Evolutionary conservation across 73 alveolate species (phyloP).

Genomic region (Symbiodinium pilosum): DNA sequence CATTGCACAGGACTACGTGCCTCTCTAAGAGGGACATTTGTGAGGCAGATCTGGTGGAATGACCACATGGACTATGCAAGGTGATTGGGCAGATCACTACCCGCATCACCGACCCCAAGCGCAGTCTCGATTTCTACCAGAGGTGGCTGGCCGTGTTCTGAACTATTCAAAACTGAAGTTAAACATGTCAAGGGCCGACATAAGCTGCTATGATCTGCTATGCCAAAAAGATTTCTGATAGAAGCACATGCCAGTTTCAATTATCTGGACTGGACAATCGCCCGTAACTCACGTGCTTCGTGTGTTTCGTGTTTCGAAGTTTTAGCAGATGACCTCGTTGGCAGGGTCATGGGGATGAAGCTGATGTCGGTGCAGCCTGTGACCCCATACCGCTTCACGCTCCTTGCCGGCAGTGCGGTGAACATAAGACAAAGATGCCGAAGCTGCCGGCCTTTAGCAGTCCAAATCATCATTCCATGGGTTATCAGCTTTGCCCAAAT

Average conservation of each 20-base stretch:
- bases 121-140: conserved; percentile 54
- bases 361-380: conserved; percentile 34
- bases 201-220: too few relatives aligned
- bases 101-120: conserved; percentile 73
- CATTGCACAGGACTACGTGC: not conserved
- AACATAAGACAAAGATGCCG: not conserved
- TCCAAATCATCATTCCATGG: too few relatives aligned
- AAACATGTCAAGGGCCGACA: too few relatives aligned
- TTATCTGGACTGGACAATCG: too few relatives aligned
- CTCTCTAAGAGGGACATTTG: not conserved
- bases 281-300: too few relatives aligned
- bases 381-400: conserved; percentile 1
- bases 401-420: not conserved
- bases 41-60: not conserved
- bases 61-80: not conserved
- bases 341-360: conserved; percentile 47
- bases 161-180: too few relatives aligned
- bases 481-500: too few relatives aligned
- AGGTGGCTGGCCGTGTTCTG: too few relatives aligned
- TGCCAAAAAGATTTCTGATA: too few relatives aligned
- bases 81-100: conserved; percentile 77
- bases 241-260: not conserved
- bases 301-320: not conserved
- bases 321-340: not conserved
- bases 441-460: not conserved